Evolutionary conservation across 148 eudicot genomes (phyloP).

Genomic region (Arctostaphylos glauca): DNA sequence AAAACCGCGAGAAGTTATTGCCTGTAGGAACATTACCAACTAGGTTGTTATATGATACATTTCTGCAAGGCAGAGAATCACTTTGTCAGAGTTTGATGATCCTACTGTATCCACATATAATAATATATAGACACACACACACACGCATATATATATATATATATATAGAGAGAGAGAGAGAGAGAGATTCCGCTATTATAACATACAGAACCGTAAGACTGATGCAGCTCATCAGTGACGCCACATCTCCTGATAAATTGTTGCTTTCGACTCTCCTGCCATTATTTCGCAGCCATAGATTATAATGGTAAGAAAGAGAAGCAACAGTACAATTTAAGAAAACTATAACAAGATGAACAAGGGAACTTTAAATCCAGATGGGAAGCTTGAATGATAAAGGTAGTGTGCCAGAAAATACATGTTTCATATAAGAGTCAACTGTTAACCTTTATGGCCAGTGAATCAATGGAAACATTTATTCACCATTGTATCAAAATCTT

Average conservation of each 20-base stretch:
- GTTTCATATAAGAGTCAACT: not conserved
- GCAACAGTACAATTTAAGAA: not conserved
- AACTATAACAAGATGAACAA: not conserved
- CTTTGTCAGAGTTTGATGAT: not conserved
- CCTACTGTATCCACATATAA: not conserved
- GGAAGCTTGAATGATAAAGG: not conserved
- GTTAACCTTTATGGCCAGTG: not conserved
- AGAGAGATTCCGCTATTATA: not conserved
- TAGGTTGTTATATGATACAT: conserved; percentile 83
- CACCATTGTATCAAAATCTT: too few species aligned
- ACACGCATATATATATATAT: not conserved
- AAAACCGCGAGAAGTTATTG: conserved; percentile 88
- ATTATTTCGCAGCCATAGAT: conserved; percentile 7
- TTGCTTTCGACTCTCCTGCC: conserved; percentile 80
- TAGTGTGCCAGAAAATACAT: not conserved
- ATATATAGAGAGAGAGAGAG: not conserved
- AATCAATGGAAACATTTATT: not conserved
- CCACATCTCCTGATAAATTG: conserved; percentile 83
- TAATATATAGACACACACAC: not conserved
- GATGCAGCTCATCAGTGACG: conserved; percentile 63
- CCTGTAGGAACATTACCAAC: conserved; percentile 70
- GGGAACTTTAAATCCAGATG: not conserved
- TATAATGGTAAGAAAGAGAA: not conserved
- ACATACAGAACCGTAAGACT: conserved; percentile 78
- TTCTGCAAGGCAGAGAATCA: conserved; percentile 45